Evolutionary conservation across 352 stramenopile species (phyloP).

Genomic region (Globisporangium mamillatum): DNA sequence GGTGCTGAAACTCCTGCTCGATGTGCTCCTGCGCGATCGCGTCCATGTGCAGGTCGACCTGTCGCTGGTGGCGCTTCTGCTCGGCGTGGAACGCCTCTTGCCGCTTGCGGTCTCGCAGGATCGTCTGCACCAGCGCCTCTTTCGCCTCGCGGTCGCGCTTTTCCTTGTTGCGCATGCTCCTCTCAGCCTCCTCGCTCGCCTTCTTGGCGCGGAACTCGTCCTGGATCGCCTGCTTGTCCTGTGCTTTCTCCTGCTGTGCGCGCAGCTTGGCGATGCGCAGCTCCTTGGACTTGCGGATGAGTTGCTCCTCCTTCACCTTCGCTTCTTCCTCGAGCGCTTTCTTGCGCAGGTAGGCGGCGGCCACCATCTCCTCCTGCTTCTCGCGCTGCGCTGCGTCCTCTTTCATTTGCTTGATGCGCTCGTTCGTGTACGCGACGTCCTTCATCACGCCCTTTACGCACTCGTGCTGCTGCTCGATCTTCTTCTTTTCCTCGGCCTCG

Average conservation of each 20-base stretch:
- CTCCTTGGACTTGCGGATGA: conserved; percentile 69
- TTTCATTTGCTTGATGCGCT: conserved; percentile 67
- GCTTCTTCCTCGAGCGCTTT: conserved; percentile 71
- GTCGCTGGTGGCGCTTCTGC: conserved; percentile 33
- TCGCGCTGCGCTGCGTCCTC: conserved; percentile 39
- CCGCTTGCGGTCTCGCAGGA: conserved; percentile 48
- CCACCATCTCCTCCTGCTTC: conserved; percentile 65
- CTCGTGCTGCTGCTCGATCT: conserved; percentile 47
- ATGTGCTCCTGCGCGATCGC: conserved; percentile 36
- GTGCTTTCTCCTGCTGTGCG: conserved; percentile 77
- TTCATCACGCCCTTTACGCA: conserved; percentile 39
- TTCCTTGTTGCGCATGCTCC: conserved; percentile 48
- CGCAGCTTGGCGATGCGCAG: conserved; percentile 69
- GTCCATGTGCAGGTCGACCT: conserved; percentile 44
- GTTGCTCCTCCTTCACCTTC: conserved; percentile 56
- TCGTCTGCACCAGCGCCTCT: conserved; percentile 40
- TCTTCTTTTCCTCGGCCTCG: conserved; percentile 63
- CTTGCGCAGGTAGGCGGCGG: conserved; percentile 60
- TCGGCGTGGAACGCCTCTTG: conserved; percentile 54
- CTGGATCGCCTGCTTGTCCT: conserved; percentile 66
- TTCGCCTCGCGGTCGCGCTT: conserved; percentile 47
- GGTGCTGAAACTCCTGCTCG: conserved; percentile 41
- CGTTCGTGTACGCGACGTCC: conserved; percentile 63
- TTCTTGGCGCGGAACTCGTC: conserved; percentile 77
- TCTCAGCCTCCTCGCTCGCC: conserved; percentile 64